Evolutionary conservation across 306 rosid species (phyloP).

Genomic region (Cyamopsis tetragonoloba): DNA sequence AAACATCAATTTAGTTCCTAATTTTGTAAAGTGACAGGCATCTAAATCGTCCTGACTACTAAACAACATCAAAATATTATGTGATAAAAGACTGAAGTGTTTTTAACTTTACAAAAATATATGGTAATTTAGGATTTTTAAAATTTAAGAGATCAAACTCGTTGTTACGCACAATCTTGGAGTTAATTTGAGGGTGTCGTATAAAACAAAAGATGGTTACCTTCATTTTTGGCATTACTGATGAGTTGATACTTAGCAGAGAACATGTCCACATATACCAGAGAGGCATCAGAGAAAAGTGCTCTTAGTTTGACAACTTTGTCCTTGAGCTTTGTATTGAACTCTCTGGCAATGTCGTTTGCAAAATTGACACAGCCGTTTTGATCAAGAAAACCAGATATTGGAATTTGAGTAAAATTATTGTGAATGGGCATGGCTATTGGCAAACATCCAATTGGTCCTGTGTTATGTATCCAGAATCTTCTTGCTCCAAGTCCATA

Average conservation of each 20-base stretch:
- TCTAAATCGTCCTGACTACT: too few species aligned
- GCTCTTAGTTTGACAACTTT: constrained; percentile 41
- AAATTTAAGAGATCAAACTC: too few species aligned
- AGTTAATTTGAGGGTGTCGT: too few species aligned
- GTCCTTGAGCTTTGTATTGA: constrained; percentile 53
- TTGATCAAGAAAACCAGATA: constrained; percentile 41
- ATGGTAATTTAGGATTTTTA: too few species aligned
- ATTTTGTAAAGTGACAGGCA: too few species aligned
- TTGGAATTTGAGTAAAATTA: constrained; percentile 11
- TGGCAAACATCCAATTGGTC: constrained; percentile 75
- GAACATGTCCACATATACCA: constrained; percentile 70
- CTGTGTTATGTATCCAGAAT: constrained; percentile 88
- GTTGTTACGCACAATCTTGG: too few species aligned
- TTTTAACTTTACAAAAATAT: too few species aligned
- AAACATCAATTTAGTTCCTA: too few species aligned
- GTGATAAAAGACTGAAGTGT: too few species aligned
- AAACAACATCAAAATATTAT: too few species aligned
- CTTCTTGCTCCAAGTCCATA: constrained; percentile 55
- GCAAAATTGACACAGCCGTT: constrained; percentile 54
- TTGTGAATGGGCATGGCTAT: constrained; percentile 42
- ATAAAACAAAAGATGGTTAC: constrained; percentile 35
- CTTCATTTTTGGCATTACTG: constrained; percentile 45
- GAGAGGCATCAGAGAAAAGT: constrained; percentile 43
- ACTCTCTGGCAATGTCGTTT: constrained; percentile 60
- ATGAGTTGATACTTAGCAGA: constrained; percentile 61